Evolutionary conservation across 768 basidiomycete species (phyloP).

Genomic region (Boletus speciosus): DNA sequence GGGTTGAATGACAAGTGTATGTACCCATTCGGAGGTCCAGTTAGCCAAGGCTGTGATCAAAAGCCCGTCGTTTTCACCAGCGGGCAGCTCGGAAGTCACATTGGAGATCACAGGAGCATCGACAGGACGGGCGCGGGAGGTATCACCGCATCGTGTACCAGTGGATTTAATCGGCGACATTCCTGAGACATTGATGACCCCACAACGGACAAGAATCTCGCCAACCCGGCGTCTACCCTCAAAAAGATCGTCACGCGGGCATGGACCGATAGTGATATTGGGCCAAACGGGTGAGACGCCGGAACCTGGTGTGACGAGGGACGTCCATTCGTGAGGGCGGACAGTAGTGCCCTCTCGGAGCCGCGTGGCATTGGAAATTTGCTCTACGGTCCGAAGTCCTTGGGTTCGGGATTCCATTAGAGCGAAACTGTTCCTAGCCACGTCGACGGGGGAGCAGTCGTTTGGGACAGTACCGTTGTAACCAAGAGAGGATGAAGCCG

Average conservation of each 20-base stretch:
- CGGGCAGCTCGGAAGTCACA: not conserved
- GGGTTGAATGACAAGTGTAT: slow-evolving; percentile 23
- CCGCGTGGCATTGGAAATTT: not conserved
- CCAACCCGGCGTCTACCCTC: slow-evolving; percentile 19
- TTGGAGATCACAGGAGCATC: not conserved
- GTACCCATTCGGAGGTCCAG: slow-evolving; percentile 28
- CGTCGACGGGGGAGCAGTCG: not conserved
- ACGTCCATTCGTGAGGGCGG: not conserved
- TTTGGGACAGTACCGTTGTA: not conserved
- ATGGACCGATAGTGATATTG: not conserved
- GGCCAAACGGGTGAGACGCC: not conserved
- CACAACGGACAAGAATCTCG: slow-evolving; percentile 20
- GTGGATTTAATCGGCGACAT: not conserved
- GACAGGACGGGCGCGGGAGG: not conserved
- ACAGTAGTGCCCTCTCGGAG: not conserved
- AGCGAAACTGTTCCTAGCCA: not conserved
- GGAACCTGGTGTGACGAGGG: slow-evolving; percentile 5
- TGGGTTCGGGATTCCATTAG: slow-evolving; percentile 6
- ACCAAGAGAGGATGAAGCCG: slow-evolving; percentile 9
- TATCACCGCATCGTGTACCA: not conserved
- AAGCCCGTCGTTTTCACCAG: slow-evolving; percentile 1
- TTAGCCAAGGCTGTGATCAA: slow-evolving; percentile 15
- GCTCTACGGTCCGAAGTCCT: not conserved
- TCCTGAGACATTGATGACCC: slow-evolving; percentile 12
- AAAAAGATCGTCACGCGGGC: slow-evolving; percentile 4